Base-by-base conservation (phyloP, 108 stramenopile species). In the Ochromonas danica region DNA sequence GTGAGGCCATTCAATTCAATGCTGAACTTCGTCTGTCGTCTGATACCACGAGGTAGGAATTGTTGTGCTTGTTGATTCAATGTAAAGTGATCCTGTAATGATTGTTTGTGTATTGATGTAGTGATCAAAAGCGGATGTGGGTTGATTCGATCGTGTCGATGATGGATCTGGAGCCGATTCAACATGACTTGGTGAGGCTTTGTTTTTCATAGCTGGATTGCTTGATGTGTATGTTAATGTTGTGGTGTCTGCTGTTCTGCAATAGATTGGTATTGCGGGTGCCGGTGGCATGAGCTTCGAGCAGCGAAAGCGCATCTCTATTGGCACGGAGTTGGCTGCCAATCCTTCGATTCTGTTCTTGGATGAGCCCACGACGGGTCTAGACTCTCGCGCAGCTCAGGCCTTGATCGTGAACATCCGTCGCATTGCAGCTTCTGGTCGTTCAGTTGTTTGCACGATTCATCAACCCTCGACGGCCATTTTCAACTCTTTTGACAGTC, bases 1-100 rank as follows among this genome's bases (percentile, higher is more conserved):
- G 81, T 36, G 94, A 97, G 82, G 91, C 92, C 3, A 84, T 97
- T 3, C 72, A 87, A n/a, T 97, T 95, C 83, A 91, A 91, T 14
- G 96, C 93, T 17, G 74, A 85, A 41, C 0, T 57, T 27, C 78
- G 63, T 40, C 22, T 65, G 38, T 40, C 51, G 30, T 33, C 38
- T 71, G 40, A 43, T 30, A 33, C 22, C 27, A 71, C 62, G 30
- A n/a, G n/a, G n/a, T n/a, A n/a, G n/a, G n/a, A n/a, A n/a, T n/a
- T n/a, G n/a, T n/a, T n/a, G n/a, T n/a, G n/a, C n/a, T n/a, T n/a
- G n/a, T n/a, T n/a, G n/a, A n/a, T n/a, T n/a, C n/a, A n/a, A n/a
- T n/a, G n/a, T n/a, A n/a, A n/a, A n/a, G n/a, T n/a, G n/a, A n/a
- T n/a, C n/a, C n/a, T n/a, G n/a, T n/a, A n/a, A n/a, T n/a, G n/a